These are phyloP conservation scores for Pilasporangium apinafurcum DNA, from an alignment of 352 stramenopile species.

Conservation along the genomic window DNA sequence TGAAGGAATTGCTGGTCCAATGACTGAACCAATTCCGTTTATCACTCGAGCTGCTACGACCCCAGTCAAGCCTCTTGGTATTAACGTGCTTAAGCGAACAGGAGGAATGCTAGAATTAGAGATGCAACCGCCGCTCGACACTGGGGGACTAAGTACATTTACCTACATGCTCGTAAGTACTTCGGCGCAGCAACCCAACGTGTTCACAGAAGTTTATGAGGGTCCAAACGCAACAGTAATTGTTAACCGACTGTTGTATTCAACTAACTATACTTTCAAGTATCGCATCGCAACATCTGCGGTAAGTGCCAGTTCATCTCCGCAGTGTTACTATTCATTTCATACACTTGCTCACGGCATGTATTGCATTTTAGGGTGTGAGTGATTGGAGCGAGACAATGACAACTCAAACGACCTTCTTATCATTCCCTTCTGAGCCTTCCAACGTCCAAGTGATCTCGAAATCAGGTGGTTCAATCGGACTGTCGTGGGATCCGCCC, in stretches of 20 bases:
- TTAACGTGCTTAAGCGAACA: constrained; percentile 17
- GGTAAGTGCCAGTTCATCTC: too few species aligned
- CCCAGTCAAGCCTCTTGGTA: constrained; percentile 22
- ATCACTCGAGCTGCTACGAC: constrained; percentile 23
- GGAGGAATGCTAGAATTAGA: constrained; percentile 36
- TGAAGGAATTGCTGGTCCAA: constrained; percentile 17
- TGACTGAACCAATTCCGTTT: constrained; percentile 8
- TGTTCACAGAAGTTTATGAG: constrained; percentile 39
- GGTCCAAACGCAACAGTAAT: constrained; percentile 11
- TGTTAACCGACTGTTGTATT: constrained; percentile 22
- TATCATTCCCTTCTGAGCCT: constrained; percentile 35
- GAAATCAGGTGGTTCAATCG: constrained; percentile 27
- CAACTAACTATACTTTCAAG: constrained; percentile 38
- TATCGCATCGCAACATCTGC: constrained; percentile 29
- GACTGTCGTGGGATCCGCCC: constrained; percentile 34
- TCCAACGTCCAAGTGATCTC: constrained; percentile 14
- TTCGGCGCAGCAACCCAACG: constrained; percentile 23
- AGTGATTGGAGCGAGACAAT: constrained; percentile 40
- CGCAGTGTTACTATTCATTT: constrained; percentile 1
- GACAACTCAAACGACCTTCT: constrained; percentile 20
- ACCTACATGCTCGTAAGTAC: constrained; percentile 19
- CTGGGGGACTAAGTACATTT: constrained; percentile 20
- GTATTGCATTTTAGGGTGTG: constrained; percentile 16
- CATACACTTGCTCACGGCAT: background rate
- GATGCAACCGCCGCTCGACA: constrained; percentile 24